Percentiles rank a stretch among this genome's conserved stretches.
phyloP scores from a whole-genome alignment of 1,284 basidiomycete genomes.

The Boletus calvinii region DNA sequence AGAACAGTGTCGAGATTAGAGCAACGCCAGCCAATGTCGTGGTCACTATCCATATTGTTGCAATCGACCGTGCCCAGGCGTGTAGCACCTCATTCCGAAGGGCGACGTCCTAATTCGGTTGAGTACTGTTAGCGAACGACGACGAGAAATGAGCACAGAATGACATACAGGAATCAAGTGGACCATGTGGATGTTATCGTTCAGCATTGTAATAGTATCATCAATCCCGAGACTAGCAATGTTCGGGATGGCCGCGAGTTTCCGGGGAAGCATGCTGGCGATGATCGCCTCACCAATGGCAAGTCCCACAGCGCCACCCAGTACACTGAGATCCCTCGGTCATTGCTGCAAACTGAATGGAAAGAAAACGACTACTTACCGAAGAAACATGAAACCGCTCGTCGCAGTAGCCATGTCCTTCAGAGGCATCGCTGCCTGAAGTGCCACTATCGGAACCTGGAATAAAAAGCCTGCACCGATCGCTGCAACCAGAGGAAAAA shows the following conservation, averaged over 20 bases:
- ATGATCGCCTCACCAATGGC: slow-evolving; percentile 70
- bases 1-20: slow-evolving; percentile 55
- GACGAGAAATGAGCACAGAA: slow-evolving; percentile 2
- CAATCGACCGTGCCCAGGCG: slow-evolving; percentile 68
- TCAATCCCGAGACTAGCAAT: slow-evolving; percentile 36
- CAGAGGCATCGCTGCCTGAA: slow-evolving; percentile 80
- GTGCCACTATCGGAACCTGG: slow-evolving; percentile 65
- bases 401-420: slow-evolving; percentile 81
- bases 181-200: slow-evolving; percentile 52
- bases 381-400: slow-evolving; percentile 67
- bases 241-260: slow-evolving; percentile 50
- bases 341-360: background rate
- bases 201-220: slow-evolving; percentile 51
- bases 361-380: background rate
- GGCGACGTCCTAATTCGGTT: slow-evolving; percentile 43
- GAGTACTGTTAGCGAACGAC: background rate
- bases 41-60: slow-evolving; percentile 68
- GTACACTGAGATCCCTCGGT: slow-evolving; percentile 40
- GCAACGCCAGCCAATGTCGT: slow-evolving; percentile 56
- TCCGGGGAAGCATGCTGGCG: slow-evolving; percentile 54
- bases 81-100: slow-evolving; percentile 56
- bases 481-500: slow-evolving; percentile 61
- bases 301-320: slow-evolving; percentile 76
- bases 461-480: slow-evolving; percentile 64
- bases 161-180: slow-evolving; percentile 51